Conservation (phyloP, 306 rosid species). For the Medicago lupulina region DNA sequence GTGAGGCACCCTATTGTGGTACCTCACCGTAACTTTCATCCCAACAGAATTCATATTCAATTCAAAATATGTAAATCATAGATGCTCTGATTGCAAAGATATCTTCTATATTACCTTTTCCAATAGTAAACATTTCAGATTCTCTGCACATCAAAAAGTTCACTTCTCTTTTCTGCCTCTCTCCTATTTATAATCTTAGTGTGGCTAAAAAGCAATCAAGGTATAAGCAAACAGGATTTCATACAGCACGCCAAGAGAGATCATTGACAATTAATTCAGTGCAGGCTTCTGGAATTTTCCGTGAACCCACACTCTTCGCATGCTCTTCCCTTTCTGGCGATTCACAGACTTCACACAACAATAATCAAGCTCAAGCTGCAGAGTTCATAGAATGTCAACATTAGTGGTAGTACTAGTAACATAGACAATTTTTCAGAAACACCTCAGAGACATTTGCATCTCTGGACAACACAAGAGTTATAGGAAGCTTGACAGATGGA, state of each 20-base stretch:
- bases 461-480: constrained; percentile 20
- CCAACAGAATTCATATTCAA: too few species aligned
- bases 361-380: constrained; percentile 87
- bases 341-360: constrained; percentile 87
- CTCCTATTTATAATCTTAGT: not conserved
- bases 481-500: constrained; percentile 18
- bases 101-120: too few species aligned
- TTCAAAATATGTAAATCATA: too few species aligned
- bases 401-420: not conserved
- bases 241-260: constrained; percentile 10
- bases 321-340: constrained; percentile 77
- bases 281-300: constrained; percentile 89
- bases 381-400: constrained; percentile 36
- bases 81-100: too few species aligned
- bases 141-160: too few species aligned
- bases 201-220: constrained; percentile 4
- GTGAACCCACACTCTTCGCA: constrained; percentile 96
- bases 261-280: constrained; percentile 35
- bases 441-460: constrained; percentile 34
- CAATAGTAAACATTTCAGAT: too few species aligned
- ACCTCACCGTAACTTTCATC: too few species aligned
- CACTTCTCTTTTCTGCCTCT: not conserved
- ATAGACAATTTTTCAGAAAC: constrained; percentile 26
- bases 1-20: too few species aligned
- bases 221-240: constrained; percentile 1